Base-by-base conservation (phyloP, 2,329 filamentous ascomycete genomes). In the Arthrobotrys iridis region DNA sequence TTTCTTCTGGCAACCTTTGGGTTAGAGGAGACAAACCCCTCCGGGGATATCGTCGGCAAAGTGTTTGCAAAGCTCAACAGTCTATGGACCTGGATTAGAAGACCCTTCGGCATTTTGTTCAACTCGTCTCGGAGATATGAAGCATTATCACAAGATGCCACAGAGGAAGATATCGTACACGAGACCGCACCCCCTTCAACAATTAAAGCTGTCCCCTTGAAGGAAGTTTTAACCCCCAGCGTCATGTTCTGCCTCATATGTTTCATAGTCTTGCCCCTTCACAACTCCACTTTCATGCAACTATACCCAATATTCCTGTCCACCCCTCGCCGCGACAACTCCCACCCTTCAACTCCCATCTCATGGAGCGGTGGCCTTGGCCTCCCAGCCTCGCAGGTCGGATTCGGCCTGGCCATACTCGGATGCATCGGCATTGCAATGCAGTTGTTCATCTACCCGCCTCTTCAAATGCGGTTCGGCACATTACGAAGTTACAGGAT, bases 271-370 rank as follows among this genome's bases (percentile, higher is more conserved):
- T 88, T 91, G 78, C 89, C 90, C 77, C 88, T 92, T 79, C 90
- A 92, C 82, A 85, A 92, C 79, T 90, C 89, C 73, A 89, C 90
- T 26, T 93, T 93, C 83, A 90, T 91, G 80, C 87, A 90, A 1
- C 86, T 93, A 46, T 92, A 89, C 84, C 91, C 91, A 75, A 85
- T 92, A 58, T 93, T 93, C 81, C 85, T 93, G 48, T 92, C 91
- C 0, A 91, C 90, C 0, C 89, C 90, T 0, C 88, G 89, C 3
- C 88, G 84, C 76, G 82, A 85, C 78, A 79, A 80, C 78, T 79
- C 74, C 79, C 65, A 78, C 77, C 81, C 82, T 78, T 77, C 81
- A 76, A 82, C 86, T 68, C 85, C 88, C 0, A 88, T 90, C 79
- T 82, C 86, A 76, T 93, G 91, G 78, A 86, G 87, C 0, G 91